These are phyloP conservation scores for Phytophthora ohioensis DNA, from an alignment of 352 stramenopile species.

Conservation along the genomic window DNA sequence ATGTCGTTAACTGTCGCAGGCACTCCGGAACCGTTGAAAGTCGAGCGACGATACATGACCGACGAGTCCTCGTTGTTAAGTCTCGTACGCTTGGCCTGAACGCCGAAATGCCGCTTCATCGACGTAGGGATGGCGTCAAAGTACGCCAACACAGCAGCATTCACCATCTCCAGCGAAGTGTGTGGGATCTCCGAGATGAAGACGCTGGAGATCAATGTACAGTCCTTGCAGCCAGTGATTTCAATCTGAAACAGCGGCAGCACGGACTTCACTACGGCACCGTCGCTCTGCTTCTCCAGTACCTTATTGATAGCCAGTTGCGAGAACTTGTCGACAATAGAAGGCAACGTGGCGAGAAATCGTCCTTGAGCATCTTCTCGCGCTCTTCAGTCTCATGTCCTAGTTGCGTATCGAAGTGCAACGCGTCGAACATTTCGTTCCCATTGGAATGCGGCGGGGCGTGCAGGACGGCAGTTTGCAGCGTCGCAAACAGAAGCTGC, in stretches of 20 bases:
- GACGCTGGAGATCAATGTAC: constrained; percentile 43
- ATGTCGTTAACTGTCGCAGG: constrained; percentile 37
- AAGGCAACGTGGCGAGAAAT: constrained; percentile 33
- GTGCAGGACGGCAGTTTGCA: constrained; percentile 40
- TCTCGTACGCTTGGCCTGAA: constrained; percentile 24
- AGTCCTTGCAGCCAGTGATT: constrained; percentile 38
- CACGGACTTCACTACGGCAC: constrained; percentile 10
- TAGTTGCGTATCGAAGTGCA: constrained; percentile 46
- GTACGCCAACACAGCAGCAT: constrained; percentile 34
- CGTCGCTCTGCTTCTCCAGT: constrained; percentile 6
- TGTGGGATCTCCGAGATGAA: constrained; percentile 51
- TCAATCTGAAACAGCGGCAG: constrained; percentile 43
- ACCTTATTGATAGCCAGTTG: constrained; percentile 34
- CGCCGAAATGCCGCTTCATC: constrained; percentile 41
- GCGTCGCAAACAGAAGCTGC: constrained; percentile 43
- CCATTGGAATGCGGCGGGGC: constrained; percentile 42
- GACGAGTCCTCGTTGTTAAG: constrained; percentile 27
- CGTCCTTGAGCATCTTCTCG: constrained; percentile 25
- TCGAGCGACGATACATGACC: constrained; percentile 33
- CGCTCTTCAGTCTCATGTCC: constrained; percentile 22
- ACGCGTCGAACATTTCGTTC: constrained; percentile 33
- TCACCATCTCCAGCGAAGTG: constrained; percentile 36
- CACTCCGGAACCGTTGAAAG: constrained; percentile 28
- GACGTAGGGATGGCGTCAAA: constrained; percentile 35
- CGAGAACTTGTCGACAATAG: constrained; percentile 36